Percentiles rank a stretch among this genome's conserved stretches.
Evolutionary conservation across 2,329 filamentous ascomycete genomes (phyloP).

Genomic region (Cytospora chrysosperma): DNA sequence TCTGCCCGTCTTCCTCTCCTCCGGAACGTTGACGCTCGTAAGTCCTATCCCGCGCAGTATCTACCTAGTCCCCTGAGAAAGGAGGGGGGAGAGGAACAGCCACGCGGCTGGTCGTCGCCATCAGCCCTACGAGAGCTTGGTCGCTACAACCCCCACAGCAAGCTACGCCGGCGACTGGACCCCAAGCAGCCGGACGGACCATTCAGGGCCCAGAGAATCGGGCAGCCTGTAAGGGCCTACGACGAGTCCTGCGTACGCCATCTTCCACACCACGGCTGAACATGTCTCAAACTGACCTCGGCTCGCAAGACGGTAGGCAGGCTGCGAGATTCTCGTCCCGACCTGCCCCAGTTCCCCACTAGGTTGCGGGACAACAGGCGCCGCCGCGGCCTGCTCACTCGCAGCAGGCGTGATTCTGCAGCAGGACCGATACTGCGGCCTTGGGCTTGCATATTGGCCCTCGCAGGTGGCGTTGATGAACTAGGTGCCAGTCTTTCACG

Average conservation of each 20-base stretch:
- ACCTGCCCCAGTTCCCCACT: background rate
- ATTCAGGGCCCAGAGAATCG: slow-evolving; percentile 19
- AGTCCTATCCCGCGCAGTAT: background rate
- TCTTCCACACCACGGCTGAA: background rate
- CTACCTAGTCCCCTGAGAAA: background rate
- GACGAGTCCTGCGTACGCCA: slow-evolving; percentile 19
- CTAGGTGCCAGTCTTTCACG: slow-evolving; percentile 11
- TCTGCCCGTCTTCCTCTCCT: background rate
- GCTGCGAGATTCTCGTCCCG: slow-evolving; percentile 9
- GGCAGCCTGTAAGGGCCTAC: slow-evolving; percentile 14
- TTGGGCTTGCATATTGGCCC: slow-evolving; percentile 5
- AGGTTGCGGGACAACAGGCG: background rate
- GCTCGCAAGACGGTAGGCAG: background rate
- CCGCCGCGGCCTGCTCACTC: slow-evolving; percentile 10
- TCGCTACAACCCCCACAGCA: background rate
- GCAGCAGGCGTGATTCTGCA: background rate
- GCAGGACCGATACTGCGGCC: background rate
- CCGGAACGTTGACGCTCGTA: background rate
- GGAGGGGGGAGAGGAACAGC: background rate
- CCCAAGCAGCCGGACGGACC: slow-evolving; percentile 2
- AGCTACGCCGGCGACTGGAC: background rate
- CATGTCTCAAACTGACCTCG: background rate
- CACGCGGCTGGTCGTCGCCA: background rate
- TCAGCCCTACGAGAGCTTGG: slow-evolving; percentile 20
- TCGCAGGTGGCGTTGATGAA: slow-evolving; percentile 1